Percentiles rank a stretch among this genome's conserved stretches.
Evolutionary conservation across 192 early-diverging fungal species (phyloP).

Genomic region (Mortierella antarctica): DNA sequence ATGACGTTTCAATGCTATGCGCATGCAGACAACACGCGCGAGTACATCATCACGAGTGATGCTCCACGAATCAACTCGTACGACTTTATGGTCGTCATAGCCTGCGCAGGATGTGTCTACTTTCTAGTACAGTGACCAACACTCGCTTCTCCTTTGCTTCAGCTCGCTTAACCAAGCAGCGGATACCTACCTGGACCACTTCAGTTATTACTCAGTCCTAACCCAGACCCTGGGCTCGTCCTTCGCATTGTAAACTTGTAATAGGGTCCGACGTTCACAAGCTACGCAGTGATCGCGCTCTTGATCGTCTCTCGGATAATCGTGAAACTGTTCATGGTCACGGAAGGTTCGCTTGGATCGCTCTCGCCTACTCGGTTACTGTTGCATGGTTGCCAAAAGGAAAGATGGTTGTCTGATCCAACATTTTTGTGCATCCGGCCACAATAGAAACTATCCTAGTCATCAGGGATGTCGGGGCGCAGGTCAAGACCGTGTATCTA

Average conservation of each 20-base stretch:
- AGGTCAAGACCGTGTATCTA: constrained; percentile 69
- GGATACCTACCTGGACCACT: not conserved
- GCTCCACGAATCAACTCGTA: constrained; percentile 47
- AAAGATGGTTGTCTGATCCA: not conserved
- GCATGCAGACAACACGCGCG: constrained; percentile 60
- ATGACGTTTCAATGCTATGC: constrained; percentile 56
- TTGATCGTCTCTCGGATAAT: constrained; percentile 29
- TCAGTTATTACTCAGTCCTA: no score
- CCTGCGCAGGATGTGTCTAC: constrained; percentile 25
- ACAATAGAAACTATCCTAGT: constrained; percentile 71
- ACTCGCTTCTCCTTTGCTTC: not conserved
- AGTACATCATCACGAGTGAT: constrained; percentile 59
- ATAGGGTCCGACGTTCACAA: constrained; percentile 25
- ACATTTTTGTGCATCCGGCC: not conserved
- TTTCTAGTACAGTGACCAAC: constrained; percentile 10
- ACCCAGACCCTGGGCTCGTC: no score
- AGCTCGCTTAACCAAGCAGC: not conserved
- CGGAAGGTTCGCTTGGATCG: constrained; percentile 20
- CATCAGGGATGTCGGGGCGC: constrained; percentile 75
- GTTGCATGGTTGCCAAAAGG: not conserved
- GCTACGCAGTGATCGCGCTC: constrained; percentile 19
- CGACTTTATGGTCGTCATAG: constrained; percentile 27
- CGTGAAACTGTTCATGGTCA: constrained; percentile 45
- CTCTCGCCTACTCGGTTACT: not conserved
- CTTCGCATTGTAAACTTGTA: no score